These are phyloP conservation scores for Vitis hybrid DNA, from an alignment of 177 flowering plant species.

Conservation along the genomic window DNA sequence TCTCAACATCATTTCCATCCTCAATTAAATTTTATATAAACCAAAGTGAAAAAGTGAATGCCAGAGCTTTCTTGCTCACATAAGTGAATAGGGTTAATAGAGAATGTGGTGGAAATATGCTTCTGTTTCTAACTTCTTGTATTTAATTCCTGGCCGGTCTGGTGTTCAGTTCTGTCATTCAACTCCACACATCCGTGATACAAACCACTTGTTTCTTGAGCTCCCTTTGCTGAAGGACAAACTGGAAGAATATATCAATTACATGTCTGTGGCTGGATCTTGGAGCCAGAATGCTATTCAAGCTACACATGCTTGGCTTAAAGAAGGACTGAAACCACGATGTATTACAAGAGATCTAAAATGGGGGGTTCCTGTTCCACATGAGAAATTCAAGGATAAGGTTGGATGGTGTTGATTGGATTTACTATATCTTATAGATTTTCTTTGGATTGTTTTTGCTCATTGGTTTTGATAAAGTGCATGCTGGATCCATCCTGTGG, in stretches of 20 bases:
- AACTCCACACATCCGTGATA: constrained; percentile 77
- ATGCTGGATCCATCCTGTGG: no score
- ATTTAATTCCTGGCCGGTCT: no score
- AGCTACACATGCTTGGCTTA: constrained; percentile 89
- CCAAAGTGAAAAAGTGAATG: no score
- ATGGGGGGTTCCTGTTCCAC: constrained; percentile 99
- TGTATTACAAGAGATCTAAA: constrained; percentile 96
- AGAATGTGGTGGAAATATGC: no score
- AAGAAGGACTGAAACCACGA: constrained; percentile 78
- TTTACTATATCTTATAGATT: no score
- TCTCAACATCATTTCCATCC: no score
- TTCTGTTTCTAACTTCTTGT: no score
- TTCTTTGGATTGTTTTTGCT: no score
- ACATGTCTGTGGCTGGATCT: constrained; percentile 74
- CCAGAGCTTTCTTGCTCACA: no score
- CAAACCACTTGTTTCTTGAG: constrained; percentile 92
- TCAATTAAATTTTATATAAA: no score
- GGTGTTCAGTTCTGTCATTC: constrained; percentile 53
- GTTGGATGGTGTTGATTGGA: constrained; percentile 26
- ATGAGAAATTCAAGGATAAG: constrained; percentile 82
- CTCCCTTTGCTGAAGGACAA: constrained; percentile 74
- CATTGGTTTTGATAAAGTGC: background rate
- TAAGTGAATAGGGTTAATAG: no score
- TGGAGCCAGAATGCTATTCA: constrained; percentile 99
- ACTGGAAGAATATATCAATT: constrained; percentile 68